Conservation (phyloP, 495 filamentous ascomycete genomes). For the Thozetella sp. region DNA sequence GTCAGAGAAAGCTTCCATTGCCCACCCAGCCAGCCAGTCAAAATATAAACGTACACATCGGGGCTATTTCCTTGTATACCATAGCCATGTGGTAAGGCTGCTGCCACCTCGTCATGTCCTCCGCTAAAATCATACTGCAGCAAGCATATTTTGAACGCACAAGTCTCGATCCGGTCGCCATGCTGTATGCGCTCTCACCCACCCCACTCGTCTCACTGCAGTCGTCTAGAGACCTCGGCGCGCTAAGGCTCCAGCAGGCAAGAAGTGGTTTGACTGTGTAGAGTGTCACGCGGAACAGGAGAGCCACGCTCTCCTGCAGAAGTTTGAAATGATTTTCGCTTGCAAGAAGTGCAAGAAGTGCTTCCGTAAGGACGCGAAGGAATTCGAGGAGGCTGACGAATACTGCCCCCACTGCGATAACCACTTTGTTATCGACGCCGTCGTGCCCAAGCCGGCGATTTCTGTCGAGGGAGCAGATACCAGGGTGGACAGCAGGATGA, state of each 20-base stretch:
- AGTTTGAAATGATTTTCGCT: slow-evolving; percentile 86
- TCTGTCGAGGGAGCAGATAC: slow-evolving; percentile 90
- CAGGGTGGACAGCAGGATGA: slow-evolving; percentile 81
- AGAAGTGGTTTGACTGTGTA: slow-evolving; percentile 98
- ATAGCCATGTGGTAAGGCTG: slow-evolving; percentile 23
- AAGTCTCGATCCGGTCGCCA: slow-evolving; percentile 91
- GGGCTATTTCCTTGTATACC: not conserved
- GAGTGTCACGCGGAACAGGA: slow-evolving; percentile 89
- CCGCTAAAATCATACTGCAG: slow-evolving; percentile 30
- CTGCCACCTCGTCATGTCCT: not conserved
- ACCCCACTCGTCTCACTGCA: not conserved
- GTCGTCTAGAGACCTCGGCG: not conserved
- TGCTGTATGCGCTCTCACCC: slow-evolving; percentile 69
- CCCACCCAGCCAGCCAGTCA: too few species aligned
- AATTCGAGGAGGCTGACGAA: slow-evolving; percentile 97
- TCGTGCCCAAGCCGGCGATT: slow-evolving; percentile 76
- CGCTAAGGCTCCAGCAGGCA: slow-evolving; percentile 49
- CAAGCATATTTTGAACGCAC: slow-evolving; percentile 98
- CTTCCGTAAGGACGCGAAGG: slow-evolving; percentile 88
- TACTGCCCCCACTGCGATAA: slow-evolving; percentile 99
- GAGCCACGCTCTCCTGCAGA: slow-evolving; percentile 72
- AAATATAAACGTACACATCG: not conserved
- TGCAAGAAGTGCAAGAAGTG: slow-evolving; percentile 99
- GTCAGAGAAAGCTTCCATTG: too few species aligned
- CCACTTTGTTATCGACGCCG: slow-evolving; percentile 90